Evolutionary conservation across 1,284 basidiomycete species (phyloP).

Genomic region (Schizophyllum commune): DNA sequence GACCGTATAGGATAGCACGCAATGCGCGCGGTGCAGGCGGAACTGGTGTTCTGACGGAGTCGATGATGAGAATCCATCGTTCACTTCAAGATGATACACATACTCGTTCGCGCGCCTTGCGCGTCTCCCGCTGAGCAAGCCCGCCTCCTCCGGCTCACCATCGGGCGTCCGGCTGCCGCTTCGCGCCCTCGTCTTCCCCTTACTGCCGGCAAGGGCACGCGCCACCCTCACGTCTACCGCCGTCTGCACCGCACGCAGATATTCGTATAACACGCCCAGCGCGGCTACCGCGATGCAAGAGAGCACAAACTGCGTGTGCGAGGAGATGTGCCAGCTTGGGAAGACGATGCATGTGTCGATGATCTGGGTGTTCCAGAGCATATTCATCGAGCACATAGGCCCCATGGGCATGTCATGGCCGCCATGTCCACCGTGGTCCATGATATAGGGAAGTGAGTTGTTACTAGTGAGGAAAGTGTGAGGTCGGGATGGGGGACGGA

Average conservation of each 20-base stretch:
- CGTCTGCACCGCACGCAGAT: constrained; percentile 55
- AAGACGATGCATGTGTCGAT: constrained; percentile 73
- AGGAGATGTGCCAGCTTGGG: constrained; percentile 61
- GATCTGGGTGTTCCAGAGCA: constrained; percentile 58
- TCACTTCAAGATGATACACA: neutral
- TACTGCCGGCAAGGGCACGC: constrained; percentile 33
- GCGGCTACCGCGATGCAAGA: constrained; percentile 56
- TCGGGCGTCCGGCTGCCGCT: constrained; percentile 20
- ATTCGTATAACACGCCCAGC: constrained; percentile 68
- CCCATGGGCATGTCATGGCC: constrained; percentile 48
- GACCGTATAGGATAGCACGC: constrained; percentile 59
- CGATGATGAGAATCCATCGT: neutral
- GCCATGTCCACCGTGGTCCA: constrained; percentile 36
- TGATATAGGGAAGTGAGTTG: constrained; percentile 3
- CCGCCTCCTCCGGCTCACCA: constrained; percentile 38
- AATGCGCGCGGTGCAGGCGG: constrained; percentile 43
- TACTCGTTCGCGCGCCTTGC: constrained; percentile 19
- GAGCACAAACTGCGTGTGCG: constrained; percentile 45
- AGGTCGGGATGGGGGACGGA: too few species aligned
- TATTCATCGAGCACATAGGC: constrained; percentile 53
- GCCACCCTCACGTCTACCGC: constrained; percentile 53
- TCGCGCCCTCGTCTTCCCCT: constrained; percentile 30
- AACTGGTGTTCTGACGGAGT: constrained; percentile 32
- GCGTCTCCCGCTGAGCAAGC: constrained; percentile 43
- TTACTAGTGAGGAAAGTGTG: too few species aligned